These are phyloP conservation scores for Lentinula raphanica DNA, from an alignment of 768 basidiomycete genomes.

Conservation along the genomic window DNA sequence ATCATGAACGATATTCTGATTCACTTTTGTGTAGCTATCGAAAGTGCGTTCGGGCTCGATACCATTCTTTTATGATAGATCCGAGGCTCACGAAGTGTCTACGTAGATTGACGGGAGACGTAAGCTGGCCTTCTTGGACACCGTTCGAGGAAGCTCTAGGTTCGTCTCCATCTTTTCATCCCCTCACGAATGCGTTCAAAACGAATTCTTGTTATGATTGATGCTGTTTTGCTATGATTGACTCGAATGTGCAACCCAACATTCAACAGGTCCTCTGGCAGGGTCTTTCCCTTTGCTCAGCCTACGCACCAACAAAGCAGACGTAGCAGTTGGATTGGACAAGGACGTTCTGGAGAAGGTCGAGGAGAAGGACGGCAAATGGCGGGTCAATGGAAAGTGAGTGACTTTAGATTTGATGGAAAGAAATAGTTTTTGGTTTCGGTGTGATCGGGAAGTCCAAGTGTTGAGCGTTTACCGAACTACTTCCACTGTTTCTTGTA, in stretches of 20 bases:
- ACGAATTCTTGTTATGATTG: no score
- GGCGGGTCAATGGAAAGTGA: slow-evolving; percentile 79
- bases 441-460: no score
- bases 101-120: slow-evolving; percentile 80
- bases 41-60: slow-evolving; percentile 49
- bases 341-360: slow-evolving; percentile 64
- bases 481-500: background rate
- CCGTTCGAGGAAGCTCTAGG: slow-evolving; percentile 72
- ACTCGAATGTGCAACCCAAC: no score
- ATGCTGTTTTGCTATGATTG: no score
- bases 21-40: slow-evolving; percentile 50
- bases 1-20: background rate
- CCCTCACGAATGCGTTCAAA: slow-evolving; percentile 4
- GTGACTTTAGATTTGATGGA: no score
- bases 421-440: no score
- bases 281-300: slow-evolving; percentile 79
- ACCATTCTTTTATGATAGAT: background rate
- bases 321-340: slow-evolving; percentile 81
- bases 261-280: slow-evolving; percentile 77
- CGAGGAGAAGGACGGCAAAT: slow-evolving; percentile 60
- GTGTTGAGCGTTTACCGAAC: no score
- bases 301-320: slow-evolving; percentile 91
- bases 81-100: background rate
- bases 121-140: slow-evolving; percentile 81
- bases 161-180: slow-evolving; percentile 17